Evolutionary conservation across 106 monocot genomes (phyloP).

Genomic region (Gastrodia elata): DNA sequence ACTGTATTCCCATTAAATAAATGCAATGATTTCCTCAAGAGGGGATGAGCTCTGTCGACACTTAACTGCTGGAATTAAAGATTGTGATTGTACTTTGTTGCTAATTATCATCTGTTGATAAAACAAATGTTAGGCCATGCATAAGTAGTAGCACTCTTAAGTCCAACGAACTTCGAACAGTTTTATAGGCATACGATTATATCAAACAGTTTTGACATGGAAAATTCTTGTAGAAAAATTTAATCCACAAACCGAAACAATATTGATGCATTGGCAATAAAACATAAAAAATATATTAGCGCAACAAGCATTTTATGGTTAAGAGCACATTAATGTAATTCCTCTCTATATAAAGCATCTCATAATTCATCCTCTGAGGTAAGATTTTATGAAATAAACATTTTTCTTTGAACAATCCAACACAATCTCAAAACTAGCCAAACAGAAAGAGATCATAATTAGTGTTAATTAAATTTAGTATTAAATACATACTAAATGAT

Average conservation of each 20-base stretch:
- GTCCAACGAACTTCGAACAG: not conserved
- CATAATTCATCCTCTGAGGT: not conserved
- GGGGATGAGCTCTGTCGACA: too few relatives aligned
- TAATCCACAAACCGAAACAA: too few relatives aligned
- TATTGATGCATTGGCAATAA: not conserved
- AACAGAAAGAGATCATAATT: too few relatives aligned
- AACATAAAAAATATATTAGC: not conserved
- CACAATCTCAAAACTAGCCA: too few relatives aligned
- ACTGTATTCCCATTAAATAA: too few relatives aligned
- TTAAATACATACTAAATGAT: too few relatives aligned
- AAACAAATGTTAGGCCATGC: not conserved
- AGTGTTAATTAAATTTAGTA: too few relatives aligned
- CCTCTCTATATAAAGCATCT: too few relatives aligned
- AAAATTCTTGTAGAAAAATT: not conserved
- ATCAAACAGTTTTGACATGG: not conserved
- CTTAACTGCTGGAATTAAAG: too few relatives aligned
- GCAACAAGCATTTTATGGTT: not conserved
- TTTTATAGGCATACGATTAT: not conserved
- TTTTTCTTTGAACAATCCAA: not conserved
- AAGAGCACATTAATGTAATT: not conserved
- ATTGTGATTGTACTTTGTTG: not conserved
- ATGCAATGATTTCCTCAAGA: too few relatives aligned
- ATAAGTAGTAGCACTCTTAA: too few relatives aligned
- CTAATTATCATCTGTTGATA: not conserved
- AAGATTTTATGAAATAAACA: not conserved